Base-by-base conservation (phyloP, 768 basidiomycete species). In the Russula griseocarnosa region DNA sequence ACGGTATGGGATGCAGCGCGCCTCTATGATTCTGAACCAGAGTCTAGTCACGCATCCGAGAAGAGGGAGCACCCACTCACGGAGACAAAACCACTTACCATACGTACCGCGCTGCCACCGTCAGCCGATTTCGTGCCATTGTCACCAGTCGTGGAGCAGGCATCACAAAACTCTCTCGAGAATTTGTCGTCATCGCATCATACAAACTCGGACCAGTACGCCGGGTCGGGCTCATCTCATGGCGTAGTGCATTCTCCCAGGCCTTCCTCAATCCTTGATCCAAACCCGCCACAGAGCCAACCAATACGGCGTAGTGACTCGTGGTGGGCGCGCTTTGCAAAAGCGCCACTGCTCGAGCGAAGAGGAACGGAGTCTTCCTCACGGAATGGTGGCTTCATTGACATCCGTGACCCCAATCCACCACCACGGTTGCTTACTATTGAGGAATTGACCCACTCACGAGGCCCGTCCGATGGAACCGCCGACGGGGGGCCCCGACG, bases 361-460 rank as follows among this genome's bases (percentile, higher is more conserved):
- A 77, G 79, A 28, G 64, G 74, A 13, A 84, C 79, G 68, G 77
- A 78, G 60, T 74, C 67, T 51, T 63, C 53, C 24, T 22, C 63
- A 16, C 63, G 63, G n/a, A 53, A 24, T 13, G 11, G 28, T 74
- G 64, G 74, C 61, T 69, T 71, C 13, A 70, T 74, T 24, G 86
- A 90, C 24, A 83, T 94, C 70, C 82, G 89, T 24, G 92, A 95
- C 74, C 92, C 93, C 0, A 85, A 86, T 57, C 89, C 91, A 1
- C 92, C 92, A n/a, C 78, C 77, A 0, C 78, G 79, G 14, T 78
- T 93, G 5, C 76, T 78, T 51, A 75, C 83, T 3, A 84, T 89
- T 58, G 81, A 83, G 60, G 83, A 88, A 72, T 79, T 78, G 52
- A 66, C 74, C 18, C 74, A 77, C 47, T 78, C 79, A 24, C 66